These are phyloP conservation scores for Oxalis stricta DNA, from an alignment of 441 rosid species.

Conservation along the genomic window DNA sequence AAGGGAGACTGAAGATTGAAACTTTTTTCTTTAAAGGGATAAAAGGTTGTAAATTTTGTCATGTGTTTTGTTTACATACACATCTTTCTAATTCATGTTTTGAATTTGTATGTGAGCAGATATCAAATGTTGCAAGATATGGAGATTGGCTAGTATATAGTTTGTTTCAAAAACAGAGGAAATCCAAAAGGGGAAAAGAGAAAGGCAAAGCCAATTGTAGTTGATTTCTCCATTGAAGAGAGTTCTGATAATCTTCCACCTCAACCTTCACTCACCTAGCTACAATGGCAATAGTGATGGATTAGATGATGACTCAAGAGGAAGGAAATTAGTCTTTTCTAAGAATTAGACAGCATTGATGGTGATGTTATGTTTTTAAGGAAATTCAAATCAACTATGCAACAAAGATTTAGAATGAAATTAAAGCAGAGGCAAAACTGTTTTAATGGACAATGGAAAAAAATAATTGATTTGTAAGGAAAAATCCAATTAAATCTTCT, in stretches of 20 bases:
- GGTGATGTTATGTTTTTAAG: too few relatives aligned
- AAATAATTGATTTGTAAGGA: too few relatives aligned
- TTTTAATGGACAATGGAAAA: too few relatives aligned
- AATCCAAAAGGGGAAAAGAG: conserved; percentile 8
- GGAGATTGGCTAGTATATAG: conserved; percentile 19
- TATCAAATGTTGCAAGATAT: conserved; percentile 3
- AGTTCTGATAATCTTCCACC: conserved; percentile 10
- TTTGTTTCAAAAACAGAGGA: conserved; percentile 15
- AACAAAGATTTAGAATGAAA: too few relatives aligned
- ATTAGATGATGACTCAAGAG: conserved; percentile 20
- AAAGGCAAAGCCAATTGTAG: background rate
- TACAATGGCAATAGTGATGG: conserved; percentile 11
- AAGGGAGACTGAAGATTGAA: background rate
- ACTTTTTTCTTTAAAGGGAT: background rate
- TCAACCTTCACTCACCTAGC: conserved; percentile 11
- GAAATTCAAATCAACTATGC: too few relatives aligned
- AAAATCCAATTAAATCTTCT: too few relatives aligned
- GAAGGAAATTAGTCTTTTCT: conserved; percentile 16
- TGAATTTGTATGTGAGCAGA: conserved; percentile 9
- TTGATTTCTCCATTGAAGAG: conserved; percentile 12
- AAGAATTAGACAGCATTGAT: too few relatives aligned
- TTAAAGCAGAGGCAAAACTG: too few relatives aligned
- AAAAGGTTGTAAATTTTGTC: too few relatives aligned
- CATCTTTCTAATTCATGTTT: too few relatives aligned
- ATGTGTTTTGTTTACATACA: too few relatives aligned